Base-by-base conservation (phyloP, 2,329 filamentous ascomycete genomes). In the Eurotiales sp. region DNA sequence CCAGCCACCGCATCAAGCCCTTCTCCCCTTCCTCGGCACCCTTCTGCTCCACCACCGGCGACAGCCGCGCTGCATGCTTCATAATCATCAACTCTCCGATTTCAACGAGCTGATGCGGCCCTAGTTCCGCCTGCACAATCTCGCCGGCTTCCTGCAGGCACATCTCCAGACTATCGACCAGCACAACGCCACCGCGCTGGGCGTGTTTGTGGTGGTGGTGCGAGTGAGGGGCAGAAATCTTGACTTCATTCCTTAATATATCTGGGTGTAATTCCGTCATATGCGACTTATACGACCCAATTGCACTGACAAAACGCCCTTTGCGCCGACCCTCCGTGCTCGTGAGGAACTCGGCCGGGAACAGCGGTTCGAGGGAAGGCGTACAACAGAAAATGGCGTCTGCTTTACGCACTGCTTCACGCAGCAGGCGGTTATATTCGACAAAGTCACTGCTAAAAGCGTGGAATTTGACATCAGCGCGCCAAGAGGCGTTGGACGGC, bases 371-470 rank as follows among this genome's bases (percentile, higher is more conserved):
- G 0, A 77, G 80, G 1, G 84, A 86, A 0, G 91, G 89, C 1
- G 90, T 96, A 58, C 89, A 95, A 72, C 89, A 92, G 72, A 95
- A 93, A 32, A 97, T 87, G 8, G 88, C 86, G 61, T 93, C 88
- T 0, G 88, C 82, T 8, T 81, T 81, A 32, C 66, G 65, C 14
- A 96, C 76, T 45, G 89, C 82, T 32, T 86, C 81, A 61, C 86
- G 85, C 30, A 90, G 70, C 17, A 93, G 73, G 1, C 88, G 74
- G 2, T 75, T 68, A 61, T 83, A 85, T 58, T 85, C 91, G 51
- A 80, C 82, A 58, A 92, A 92, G 1, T 80, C 77, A 0, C 84
- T 84, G 5, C 88, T 91, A 29, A 85, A 68, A 41, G 83, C 78
- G 27, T 81, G 81, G 61, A 93, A 91, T 59, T 88, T 85, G 22